Percentiles rank a stretch among this genome's conserved stretches.
Conservation (phyloP, 106 monocot species). For the Apostasia shenzhenica region DNA sequence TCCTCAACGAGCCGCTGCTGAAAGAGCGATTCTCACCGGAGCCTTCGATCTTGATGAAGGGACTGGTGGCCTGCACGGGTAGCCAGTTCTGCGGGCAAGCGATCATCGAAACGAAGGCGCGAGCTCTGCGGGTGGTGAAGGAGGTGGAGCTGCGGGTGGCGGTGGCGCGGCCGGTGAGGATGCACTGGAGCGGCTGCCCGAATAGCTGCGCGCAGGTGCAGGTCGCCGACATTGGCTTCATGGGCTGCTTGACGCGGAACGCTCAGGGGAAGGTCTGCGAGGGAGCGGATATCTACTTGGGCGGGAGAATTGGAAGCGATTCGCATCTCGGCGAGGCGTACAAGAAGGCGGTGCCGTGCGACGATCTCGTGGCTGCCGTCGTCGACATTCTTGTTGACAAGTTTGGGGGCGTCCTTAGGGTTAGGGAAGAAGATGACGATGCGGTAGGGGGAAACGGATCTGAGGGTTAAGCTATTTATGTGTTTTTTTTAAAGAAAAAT, state of each 20-base stretch:
- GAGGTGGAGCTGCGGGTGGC: constrained; percentile 62
- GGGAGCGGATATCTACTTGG: constrained; percentile 70
- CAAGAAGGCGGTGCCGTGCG: constrained; percentile 81
- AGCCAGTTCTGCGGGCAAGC: constrained; percentile 98
- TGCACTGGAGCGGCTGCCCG: constrained; percentile 98
- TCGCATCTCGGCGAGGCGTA: constrained; percentile 70
- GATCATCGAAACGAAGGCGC: constrained; percentile 89
- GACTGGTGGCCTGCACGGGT: constrained; percentile 91
- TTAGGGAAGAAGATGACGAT: constrained; percentile 60
- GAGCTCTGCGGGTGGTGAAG: constrained; percentile 64
- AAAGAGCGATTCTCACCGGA: constrained; percentile 42
- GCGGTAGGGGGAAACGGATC: neutral
- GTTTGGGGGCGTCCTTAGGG: constrained; percentile 74
- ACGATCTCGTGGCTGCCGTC: constrained; percentile 60
- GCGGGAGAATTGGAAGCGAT: constrained; percentile 72
- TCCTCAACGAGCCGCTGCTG: constrained; percentile 65
- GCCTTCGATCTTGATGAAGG: constrained; percentile 61
- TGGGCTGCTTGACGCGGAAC: constrained; percentile 90
- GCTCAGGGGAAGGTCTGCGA: constrained; percentile 54
- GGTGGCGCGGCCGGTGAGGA: constrained; percentile 51
- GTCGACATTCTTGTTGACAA: constrained; percentile 51
- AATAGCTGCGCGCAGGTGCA: constrained; percentile 95
- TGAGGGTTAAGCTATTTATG: too few species aligned
- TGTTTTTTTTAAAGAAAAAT: too few species aligned
- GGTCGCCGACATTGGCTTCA: constrained; percentile 91